Conservation (phyloP, 495 filamentous ascomycete genomes). For the Xylaria curta region DNA sequence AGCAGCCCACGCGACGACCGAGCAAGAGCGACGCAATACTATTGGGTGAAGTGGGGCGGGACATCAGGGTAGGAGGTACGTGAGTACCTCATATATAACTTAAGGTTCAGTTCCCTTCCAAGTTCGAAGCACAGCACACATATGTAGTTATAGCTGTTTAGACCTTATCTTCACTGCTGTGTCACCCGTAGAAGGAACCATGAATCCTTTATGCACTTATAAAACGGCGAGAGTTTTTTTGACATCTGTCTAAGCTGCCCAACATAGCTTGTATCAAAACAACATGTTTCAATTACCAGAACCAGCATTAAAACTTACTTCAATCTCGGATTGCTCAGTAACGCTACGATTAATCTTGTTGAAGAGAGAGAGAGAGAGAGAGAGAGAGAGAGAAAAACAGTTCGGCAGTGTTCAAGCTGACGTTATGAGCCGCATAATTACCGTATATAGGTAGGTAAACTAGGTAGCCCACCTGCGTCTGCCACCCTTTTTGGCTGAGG, state of each 20-base stretch:
- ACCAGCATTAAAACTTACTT: background rate
- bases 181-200: background rate
- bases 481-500: too few relatives aligned
- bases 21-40: constrained; percentile 10
- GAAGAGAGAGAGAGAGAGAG: background rate
- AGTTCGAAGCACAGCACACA: background rate
- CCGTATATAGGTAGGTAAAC: too few relatives aligned
- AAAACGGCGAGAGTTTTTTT: background rate
- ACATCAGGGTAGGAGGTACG: background rate
- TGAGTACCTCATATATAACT: background rate
- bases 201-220: background rate
- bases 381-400: too few relatives aligned
- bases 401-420: background rate
- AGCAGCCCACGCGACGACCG: constrained; percentile 12
- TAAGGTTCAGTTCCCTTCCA: background rate
- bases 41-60: constrained; percentile 5
- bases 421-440: background rate
- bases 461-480: too few relatives aligned
- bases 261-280: background rate
- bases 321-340: background rate
- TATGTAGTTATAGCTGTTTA: background rate
- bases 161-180: background rate
- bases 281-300: background rate
- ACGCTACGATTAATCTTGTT: background rate
- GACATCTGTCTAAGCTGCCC: background rate